Percentiles rank a stretch among this genome's conserved stretches.
Conservation (phyloP, 495 filamentous ascomycete species). For the Parachaetomium inaequale region DNA sequence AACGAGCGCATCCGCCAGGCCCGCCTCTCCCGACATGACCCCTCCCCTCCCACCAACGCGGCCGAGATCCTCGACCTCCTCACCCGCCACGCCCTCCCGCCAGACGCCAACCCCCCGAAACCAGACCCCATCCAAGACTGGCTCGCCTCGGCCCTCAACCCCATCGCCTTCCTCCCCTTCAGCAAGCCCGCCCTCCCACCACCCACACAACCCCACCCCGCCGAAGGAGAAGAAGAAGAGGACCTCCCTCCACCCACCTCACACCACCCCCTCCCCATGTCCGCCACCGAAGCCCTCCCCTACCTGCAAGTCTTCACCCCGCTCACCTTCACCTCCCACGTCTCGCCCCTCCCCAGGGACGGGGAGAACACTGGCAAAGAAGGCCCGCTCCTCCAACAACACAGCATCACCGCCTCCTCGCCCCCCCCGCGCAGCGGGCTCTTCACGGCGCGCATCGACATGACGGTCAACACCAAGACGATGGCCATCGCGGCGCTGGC, state of each 20-base stretch:
- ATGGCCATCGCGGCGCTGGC: conserved; percentile 37
- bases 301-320: conserved; percentile 57
- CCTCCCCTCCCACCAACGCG: conserved; percentile 26
- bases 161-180: conserved; percentile 51
- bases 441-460: conserved; percentile 45
- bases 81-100: conserved; percentile 36
- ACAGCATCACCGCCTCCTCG: conserved; percentile 39
- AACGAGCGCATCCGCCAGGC: conserved; percentile 40
- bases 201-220: conserved; percentile 7
- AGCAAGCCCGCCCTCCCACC: conserved; percentile 28
- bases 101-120: conserved; percentile 25
- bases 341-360: conserved; percentile 36
- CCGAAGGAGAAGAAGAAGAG: conserved; percentile 11
- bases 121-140: conserved; percentile 30
- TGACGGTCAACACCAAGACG: conserved; percentile 45
- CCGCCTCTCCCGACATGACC: conserved; percentile 21
- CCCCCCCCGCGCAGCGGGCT: conserved; percentile 34
- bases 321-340: conserved; percentile 48
- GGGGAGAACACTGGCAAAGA: not conserved
- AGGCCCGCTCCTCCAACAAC: conserved; percentile 35
- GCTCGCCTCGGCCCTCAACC: conserved; percentile 42
- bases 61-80: conserved; percentile 39
- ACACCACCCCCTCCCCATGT: conserved; percentile 51
- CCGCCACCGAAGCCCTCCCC: conserved; percentile 50
- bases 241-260: conserved; percentile 37